A percentile compares a stretch with the other conserved stretches of the same genome.
Conservation (phyloP, 371 early-diverging fungal species). For the Mortierella sp. region DNA sequence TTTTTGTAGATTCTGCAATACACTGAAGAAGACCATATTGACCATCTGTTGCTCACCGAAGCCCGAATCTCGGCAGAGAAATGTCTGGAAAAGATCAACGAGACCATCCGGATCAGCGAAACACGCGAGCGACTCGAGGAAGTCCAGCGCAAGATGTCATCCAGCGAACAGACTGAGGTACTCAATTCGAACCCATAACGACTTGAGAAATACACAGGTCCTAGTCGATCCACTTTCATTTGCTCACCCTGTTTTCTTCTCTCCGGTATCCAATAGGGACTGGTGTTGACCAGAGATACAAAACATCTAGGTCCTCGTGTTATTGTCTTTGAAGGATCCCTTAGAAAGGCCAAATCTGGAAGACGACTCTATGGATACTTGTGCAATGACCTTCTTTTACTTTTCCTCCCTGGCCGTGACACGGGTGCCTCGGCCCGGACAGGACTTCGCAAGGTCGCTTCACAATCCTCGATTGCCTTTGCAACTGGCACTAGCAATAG, state of each 20-base stretch:
- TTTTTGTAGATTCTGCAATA: slow-evolving; percentile 76
- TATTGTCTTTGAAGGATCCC: slow-evolving; percentile 83
- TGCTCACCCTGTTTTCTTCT: neutral
- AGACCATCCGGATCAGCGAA: slow-evolving; percentile 79
- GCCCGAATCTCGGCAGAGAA: slow-evolving; percentile 77
- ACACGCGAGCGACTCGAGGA: slow-evolving; percentile 78
- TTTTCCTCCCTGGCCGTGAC: slow-evolving; percentile 52
- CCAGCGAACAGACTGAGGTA: slow-evolving; percentile 68
- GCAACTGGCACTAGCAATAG: too few species aligned
- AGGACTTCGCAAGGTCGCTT: too few species aligned
- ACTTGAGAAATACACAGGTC: too few species aligned
- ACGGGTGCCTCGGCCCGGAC: slow-evolving; percentile 4
- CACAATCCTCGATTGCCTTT: too few species aligned
- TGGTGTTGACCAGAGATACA: slow-evolving; percentile 71
- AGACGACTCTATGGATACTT: slow-evolving; percentile 85
- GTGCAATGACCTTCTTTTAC: slow-evolving; percentile 88
- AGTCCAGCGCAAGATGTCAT: slow-evolving; percentile 74
- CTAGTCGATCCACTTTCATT: too few species aligned
- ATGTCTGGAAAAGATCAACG: slow-evolving; percentile 81
- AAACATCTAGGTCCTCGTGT: slow-evolving; percentile 71
- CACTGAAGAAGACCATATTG: slow-evolving; percentile 83
- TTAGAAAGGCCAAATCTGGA: slow-evolving; percentile 86
- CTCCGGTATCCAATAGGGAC: slow-evolving; percentile 42
- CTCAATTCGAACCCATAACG: too few species aligned
- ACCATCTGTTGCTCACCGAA: slow-evolving; percentile 75